Conservation (phyloP, 2,329 filamentous ascomycete genomes). For the Mycosphaerella sp. region DNA sequence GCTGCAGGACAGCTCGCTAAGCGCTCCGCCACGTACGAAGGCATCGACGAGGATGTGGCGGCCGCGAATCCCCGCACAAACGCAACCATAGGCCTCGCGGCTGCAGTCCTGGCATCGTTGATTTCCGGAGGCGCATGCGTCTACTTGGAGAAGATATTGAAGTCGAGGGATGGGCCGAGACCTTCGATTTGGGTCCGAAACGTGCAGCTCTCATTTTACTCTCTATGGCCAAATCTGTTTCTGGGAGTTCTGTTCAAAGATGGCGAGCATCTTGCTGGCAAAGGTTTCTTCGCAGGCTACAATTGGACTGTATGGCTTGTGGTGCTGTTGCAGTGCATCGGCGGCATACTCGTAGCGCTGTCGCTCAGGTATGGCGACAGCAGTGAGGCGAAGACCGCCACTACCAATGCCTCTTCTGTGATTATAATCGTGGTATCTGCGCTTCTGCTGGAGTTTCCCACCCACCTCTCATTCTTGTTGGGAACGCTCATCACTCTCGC, state of each 20-base stretch:
- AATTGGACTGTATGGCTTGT: constrained; percentile 86
- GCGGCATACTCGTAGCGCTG: constrained; percentile 75
- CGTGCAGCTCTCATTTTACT: constrained; percentile 90
- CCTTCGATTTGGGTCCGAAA: constrained; percentile 90
- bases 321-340: constrained; percentile 72
- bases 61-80: constrained; percentile 58
- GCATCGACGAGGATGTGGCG: constrained; percentile 61
- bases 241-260: constrained; percentile 83
- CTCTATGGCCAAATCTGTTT: constrained; percentile 79
- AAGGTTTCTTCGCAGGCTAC: constrained; percentile 92
- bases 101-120: constrained; percentile 69
- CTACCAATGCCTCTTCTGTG: constrained; percentile 85
- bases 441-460: constrained; percentile 72
- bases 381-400: constrained; percentile 80
- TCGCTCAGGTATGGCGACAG: constrained; percentile 81
- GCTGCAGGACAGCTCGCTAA: constrained; percentile 49
- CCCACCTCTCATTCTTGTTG: constrained; percentile 65
- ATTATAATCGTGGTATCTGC: constrained; percentile 80
- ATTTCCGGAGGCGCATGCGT: constrained; percentile 81
- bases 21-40: constrained; percentile 83
- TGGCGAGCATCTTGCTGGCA: constrained; percentile 70
- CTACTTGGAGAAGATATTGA: constrained; percentile 85
- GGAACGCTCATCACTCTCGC: constrained; percentile 73
- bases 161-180: constrained; percentile 56
- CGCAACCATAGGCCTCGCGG: constrained; percentile 67